phyloP scores from a whole-genome alignment of 148 eudicot species.

The Rhododendron henanense region DNA sequence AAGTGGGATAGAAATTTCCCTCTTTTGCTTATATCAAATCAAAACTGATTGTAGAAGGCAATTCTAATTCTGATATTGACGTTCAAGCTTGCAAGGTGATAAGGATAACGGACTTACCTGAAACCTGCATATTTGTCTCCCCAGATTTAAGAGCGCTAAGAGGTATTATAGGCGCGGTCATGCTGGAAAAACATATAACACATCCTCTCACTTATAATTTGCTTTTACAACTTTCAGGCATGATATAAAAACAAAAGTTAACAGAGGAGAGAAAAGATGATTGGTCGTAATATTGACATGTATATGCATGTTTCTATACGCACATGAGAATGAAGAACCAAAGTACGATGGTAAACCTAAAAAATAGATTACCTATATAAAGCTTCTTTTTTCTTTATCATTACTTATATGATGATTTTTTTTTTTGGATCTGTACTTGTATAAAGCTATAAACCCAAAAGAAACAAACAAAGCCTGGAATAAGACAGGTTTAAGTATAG shows the following conservation, averaged over 20 bases:
- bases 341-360: background rate
- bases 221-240: background rate
- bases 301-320: background rate
- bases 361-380: background rate
- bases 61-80: background rate
- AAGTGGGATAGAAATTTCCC: background rate
- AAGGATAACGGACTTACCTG: slow-evolving; percentile 47
- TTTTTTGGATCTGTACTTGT: background rate
- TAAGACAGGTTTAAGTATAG: background rate
- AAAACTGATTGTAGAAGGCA: background rate
- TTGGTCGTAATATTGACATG: background rate
- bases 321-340: background rate
- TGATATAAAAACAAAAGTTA: background rate
- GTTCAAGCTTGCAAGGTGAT: background rate
- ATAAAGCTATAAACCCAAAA: background rate
- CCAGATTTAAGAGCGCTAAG: slow-evolving; percentile 65
- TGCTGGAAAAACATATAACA: slow-evolving; percentile 43
- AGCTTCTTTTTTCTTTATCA: background rate
- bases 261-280: background rate
- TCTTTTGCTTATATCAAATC: background rate
- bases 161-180: slow-evolving; percentile 93
- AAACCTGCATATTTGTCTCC: slow-evolving; percentile 72
- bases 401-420: no score
- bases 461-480: background rate
- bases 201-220: background rate